phyloP scores from a whole-genome alignment of 2,329 filamentous ascomycete genomes.

The Ambrosiella cleistominuta region DNA sequence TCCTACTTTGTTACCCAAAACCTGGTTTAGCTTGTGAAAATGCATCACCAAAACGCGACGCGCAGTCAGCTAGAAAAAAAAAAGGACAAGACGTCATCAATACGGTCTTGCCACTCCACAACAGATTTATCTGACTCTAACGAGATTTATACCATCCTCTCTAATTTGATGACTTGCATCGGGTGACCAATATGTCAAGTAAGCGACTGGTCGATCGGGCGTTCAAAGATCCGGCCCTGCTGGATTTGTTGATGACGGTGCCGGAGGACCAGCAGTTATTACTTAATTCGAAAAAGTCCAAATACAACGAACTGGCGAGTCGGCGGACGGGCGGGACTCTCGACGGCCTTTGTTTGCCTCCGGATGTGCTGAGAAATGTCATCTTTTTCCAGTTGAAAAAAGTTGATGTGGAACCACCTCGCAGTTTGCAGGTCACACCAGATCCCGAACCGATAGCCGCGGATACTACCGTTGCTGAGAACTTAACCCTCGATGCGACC shows the following conservation, averaged over 20 bases:
- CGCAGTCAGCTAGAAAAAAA: background rate
- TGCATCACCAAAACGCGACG: constrained; percentile 4
- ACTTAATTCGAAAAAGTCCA: background rate
- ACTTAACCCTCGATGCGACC: too few species aligned
- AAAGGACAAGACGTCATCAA: too few species aligned
- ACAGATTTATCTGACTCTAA: background rate
- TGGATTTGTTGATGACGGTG: background rate
- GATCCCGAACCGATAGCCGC: too few species aligned
- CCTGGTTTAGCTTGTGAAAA: background rate
- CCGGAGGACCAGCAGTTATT: constrained; percentile 2
- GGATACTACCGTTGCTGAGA: too few species aligned
- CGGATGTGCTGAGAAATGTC: background rate
- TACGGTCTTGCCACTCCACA: background rate
- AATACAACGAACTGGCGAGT: background rate
- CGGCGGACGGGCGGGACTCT: constrained; percentile 1
- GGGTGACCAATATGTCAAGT: background rate
- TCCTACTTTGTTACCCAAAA: background rate
- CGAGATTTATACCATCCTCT: background rate
- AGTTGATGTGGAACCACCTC: too few species aligned
- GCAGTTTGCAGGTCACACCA: too few species aligned
- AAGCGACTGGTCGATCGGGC: background rate
- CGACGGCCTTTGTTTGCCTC: constrained; percentile 6
- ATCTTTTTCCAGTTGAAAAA: background rate
- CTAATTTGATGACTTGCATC: background rate
- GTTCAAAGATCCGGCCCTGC: background rate